Evolutionary conservation across 2,329 filamentous ascomycete species (phyloP), one percentile per base, ranked within the genome.

Genomic region (Ambrosiella beaveri): DNA sequence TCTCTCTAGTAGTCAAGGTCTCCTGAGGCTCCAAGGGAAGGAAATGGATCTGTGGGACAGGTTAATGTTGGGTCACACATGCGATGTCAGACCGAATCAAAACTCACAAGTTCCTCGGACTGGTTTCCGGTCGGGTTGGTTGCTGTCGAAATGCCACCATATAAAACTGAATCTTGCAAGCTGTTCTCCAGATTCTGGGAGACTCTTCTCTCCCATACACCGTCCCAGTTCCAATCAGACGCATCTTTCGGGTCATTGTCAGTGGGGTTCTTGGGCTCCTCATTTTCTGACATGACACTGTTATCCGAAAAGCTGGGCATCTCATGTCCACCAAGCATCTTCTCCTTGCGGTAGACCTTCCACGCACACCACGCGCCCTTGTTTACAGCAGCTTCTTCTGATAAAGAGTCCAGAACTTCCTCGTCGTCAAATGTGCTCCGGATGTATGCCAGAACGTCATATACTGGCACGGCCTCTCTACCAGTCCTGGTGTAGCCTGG

Each of bases 151-250:
- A 72, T 73, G 60, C 75, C 76, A 5, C 88, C 88, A 70, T 83
- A 97, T 27, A 97, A 71, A 3, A 88, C 82, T 1, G 82, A 74
- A 63, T 97, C 91, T 0, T 87, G 86, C 54, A 88, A 71, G 65
- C 88, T 95, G 8, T 79, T 76, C 55, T 84, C 79, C 49, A 96
- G 80, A 15, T 85, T 85, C 68, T 85, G 86, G 69, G 81, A 84
- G 0, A 95, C 90, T 57, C 91, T 79, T 63, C 90, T 85, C 67
- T 94, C 87, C 91, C 91, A 98, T 0, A 97, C 91, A 0, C 91
- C 90, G 65, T 95, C 88, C 91, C 91, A 97, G 66, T 95, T 95
- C 91, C 91, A 97, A 65, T 95, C 85, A 6, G 85, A 86, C 0
- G 88, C 88, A 54, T 78, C 75, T 61, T 82, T 71, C 40, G 70